phyloP scores from a whole-genome alignment of 1,139 yeast genomes.

The Taphrina wiesneri region DNA sequence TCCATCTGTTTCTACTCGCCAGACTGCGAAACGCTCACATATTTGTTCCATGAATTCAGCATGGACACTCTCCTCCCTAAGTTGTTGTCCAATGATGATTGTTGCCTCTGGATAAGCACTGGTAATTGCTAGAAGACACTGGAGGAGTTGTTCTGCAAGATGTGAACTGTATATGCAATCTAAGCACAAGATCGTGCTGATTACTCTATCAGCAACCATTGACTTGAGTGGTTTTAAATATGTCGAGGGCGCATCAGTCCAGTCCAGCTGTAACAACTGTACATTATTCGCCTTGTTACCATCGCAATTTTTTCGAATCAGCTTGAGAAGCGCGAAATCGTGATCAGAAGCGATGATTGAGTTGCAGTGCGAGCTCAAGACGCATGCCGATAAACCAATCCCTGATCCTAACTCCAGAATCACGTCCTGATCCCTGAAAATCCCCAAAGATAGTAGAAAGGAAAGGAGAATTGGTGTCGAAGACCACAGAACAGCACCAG shows the following conservation, averaged over 20 bases:
- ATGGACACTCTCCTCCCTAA: conserved; percentile 23
- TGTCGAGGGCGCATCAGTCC: conserved; percentile 7
- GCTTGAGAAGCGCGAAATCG: conserved; percentile 3
- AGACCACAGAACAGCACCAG: conserved; percentile 27
- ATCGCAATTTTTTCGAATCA: not conserved
- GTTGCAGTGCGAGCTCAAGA: conserved; percentile 4
- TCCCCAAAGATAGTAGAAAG: not conserved
- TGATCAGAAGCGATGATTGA: conserved; percentile 20
- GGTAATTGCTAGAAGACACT: not conserved
- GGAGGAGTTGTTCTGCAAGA: conserved; percentile 1
- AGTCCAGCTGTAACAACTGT: conserved; percentile 6
- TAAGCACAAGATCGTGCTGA: conserved; percentile 16
- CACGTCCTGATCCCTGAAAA: not conserved
- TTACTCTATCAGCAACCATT: not conserved
- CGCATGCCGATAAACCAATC: conserved; percentile 11
- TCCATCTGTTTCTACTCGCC: conserved; percentile 5
- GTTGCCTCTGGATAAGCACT: not conserved
- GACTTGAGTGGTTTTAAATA: not conserved
- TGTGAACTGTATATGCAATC: conserved; percentile 25
- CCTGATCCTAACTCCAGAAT: conserved; percentile 25
- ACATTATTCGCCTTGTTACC: not conserved
- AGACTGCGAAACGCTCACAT: not conserved
- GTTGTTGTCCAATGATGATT: conserved; percentile 23
- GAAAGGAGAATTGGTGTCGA: conserved; percentile 18
- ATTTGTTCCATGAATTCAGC: conserved; percentile 17